phyloP scores from a whole-genome alignment of 2,329 filamentous ascomycete species.

The Diaporthe ilicicola region DNA sequence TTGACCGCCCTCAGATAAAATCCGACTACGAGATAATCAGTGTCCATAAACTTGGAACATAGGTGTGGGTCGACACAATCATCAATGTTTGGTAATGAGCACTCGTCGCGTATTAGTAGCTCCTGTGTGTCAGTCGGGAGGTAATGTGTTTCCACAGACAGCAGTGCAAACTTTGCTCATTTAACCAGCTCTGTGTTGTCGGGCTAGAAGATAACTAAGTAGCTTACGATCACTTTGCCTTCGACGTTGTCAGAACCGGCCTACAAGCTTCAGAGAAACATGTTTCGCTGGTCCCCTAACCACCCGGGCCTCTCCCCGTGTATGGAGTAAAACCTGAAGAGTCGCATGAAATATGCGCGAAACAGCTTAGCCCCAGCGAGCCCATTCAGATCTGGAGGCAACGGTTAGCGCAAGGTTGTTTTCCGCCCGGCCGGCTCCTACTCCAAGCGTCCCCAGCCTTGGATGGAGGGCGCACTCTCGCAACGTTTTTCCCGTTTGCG shows the following conservation, averaged over 20 bases:
- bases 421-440: slow-evolving; percentile 2
- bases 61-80: too few species aligned
- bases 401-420: slow-evolving; percentile 8
- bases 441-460: not conserved
- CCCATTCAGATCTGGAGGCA: not conserved
- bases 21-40: too few species aligned
- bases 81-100: too few species aligned
- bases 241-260: not conserved
- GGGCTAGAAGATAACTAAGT: too few species aligned
- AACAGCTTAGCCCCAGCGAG: slow-evolving; percentile 11
- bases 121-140: not conserved
- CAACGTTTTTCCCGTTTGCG: slow-evolving; percentile 3
- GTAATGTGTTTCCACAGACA: not conserved
- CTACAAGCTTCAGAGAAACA: not conserved
- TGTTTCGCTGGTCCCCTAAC: not conserved
- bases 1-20: too few species aligned
- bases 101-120: not conserved
- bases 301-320: not conserved
- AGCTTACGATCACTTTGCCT: not conserved
- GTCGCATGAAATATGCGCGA: slow-evolving; percentile 5
- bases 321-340: not conserved
- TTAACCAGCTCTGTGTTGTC: not conserved
- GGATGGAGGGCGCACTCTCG: slow-evolving; percentile 12
- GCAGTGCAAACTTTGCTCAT: slow-evolving; percentile 1
- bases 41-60: too few species aligned